Percentiles rank a stretch among this genome's conserved stretches.
phyloP scores from a whole-genome alignment of 768 basidiomycete species.

The Pleurotus citrinopileatus region DNA sequence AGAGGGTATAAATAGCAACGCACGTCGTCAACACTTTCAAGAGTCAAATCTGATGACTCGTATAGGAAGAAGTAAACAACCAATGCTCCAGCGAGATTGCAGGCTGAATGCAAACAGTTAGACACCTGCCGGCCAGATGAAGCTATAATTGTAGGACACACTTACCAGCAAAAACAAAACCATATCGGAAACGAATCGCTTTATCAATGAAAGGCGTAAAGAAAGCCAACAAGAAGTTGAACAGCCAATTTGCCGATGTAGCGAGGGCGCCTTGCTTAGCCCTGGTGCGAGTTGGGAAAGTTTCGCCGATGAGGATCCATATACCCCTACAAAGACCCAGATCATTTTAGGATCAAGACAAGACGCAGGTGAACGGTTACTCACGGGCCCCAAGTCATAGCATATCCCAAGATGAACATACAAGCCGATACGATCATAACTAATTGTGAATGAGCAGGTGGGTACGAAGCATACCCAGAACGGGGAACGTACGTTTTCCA shows the following conservation, averaged over 20 bases:
- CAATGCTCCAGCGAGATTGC: conserved; percentile 56
- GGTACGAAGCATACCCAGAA: neutral
- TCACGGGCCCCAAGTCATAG: conserved; percentile 67
- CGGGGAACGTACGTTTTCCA: conserved; percentile 44
- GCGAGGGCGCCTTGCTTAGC: conserved; percentile 70
- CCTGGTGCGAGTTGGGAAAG: conserved; percentile 69
- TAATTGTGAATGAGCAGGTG: conserved; percentile 18
- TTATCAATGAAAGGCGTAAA: conserved; percentile 72
- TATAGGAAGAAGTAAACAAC: conserved; percentile 76
- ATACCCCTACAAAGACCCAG: conserved; percentile 42
- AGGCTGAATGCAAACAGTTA: conserved; percentile 32
- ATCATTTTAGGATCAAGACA: neutral
- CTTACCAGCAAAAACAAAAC: conserved; percentile 67
- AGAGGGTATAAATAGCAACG: conserved; percentile 16
- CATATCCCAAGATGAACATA: conserved; percentile 70
- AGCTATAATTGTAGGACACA: neutral
- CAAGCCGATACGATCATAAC: conserved; percentile 69
- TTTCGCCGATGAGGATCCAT: conserved; percentile 79
- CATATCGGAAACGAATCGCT: conserved; percentile 58
- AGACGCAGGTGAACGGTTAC: conserved; percentile 11
- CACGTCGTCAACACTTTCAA: conserved; percentile 63
- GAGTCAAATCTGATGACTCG: conserved; percentile 62
- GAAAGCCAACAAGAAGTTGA: conserved; percentile 73
- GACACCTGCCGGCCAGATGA: too few relatives aligned
- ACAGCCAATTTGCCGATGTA: conserved; percentile 64